Evolutionary conservation across 352 stramenopile species (phyloP), one percentile per base, ranked within the genome.

Genomic region (Globisporangium abappressorium): DNA sequence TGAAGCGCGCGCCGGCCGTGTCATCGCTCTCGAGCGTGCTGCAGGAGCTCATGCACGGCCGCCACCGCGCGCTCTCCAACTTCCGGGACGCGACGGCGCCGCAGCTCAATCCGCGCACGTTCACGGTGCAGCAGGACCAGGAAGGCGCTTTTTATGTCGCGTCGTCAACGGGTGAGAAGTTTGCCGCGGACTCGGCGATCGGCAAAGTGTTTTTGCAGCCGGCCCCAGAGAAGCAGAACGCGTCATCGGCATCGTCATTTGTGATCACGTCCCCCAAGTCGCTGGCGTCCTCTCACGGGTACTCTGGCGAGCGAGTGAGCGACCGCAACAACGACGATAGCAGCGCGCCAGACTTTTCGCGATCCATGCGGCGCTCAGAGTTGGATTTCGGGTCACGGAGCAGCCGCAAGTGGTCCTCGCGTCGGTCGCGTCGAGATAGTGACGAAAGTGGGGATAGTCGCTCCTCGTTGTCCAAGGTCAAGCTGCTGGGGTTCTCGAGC

Each of bases 21-120:
- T 88, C 80, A 14, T 88, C 80, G 11, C 76, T 88, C 43, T 85
- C 80, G 2, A 79, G 70, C 33, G 80, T 81, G 20, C 54, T 88
- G 7, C 79, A 74, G 5, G 76, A 88, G 59, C 76, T 88, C 0
- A 81, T 88, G 67, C 74, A 70, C 15, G 78, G 72, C 34, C 70
- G 76, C 57, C 78, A 75, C 5, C 69, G 70, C 46, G 76, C 77
- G 5, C 65, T 84, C 11, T 76, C 79, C 54, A 84, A 74, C 49
- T 77, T 79, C 33, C 64, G 77, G 38, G 77, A 85, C 62, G 82
- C 76, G 11, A 80, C 80, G 22, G 70, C 67, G n/a, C 74, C 70
- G 9, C 60, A 72, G 33, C 38, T 59, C 5, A 75, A 77, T 22
- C 41, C 62, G 30, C 73, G 76, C 28, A 77, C 70, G 53, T 85